Evolutionary conservation across 371 early-diverging fungal species (phyloP), one percentile per base, ranked within the genome.

Genomic region (Apophysomyces trapeziformis): DNA sequence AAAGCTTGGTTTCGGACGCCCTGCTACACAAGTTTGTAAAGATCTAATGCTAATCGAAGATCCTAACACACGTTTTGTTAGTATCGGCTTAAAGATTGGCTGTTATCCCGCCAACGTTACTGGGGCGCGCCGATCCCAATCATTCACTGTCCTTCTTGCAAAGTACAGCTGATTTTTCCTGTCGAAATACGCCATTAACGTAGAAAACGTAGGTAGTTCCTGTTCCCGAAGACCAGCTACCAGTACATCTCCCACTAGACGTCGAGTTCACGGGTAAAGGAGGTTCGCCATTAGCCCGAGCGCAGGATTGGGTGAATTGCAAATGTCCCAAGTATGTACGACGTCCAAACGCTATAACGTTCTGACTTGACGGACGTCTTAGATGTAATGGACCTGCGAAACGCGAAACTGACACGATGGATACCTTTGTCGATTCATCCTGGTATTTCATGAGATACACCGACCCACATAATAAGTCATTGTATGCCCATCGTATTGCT

Each of bases 81-180:
- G 83, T 97, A 89, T 70, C 88, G 91, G 1, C 78, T 97, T 39
- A 88, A 94, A 54, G 99, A 99, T 79, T 99, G 99, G 99, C 83
- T 99, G 0, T 76, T 99, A 11, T 98, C 98, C 1, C 87, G 99
- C 56, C 99, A 99, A 78, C 87, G 99, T 37, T 96, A 95, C 71
- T 99, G 99, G 99, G 99, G 99, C 9, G 96, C 99, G 1, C 99
- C 99, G 13, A 95, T 99, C 44, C 99, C 99, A 4, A 87, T 99
- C 21, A 84, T 97, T 36, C 96, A 97, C 66, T 97, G 98, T 70
- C 66, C 76, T 0, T 69, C 71, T 16, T 97, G 98, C 74, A 89
- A 95, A 13, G 87, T 86, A 79, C 60, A 70, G 44, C 21, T 8
- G 5, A 38, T 56, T 54, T 9, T 26, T 26, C 32, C 2, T 26